These are phyloP conservation scores for Gymnopilus dilepis DNA, from an alignment of 768 basidiomycete species.

Conservation along the genomic window DNA sequence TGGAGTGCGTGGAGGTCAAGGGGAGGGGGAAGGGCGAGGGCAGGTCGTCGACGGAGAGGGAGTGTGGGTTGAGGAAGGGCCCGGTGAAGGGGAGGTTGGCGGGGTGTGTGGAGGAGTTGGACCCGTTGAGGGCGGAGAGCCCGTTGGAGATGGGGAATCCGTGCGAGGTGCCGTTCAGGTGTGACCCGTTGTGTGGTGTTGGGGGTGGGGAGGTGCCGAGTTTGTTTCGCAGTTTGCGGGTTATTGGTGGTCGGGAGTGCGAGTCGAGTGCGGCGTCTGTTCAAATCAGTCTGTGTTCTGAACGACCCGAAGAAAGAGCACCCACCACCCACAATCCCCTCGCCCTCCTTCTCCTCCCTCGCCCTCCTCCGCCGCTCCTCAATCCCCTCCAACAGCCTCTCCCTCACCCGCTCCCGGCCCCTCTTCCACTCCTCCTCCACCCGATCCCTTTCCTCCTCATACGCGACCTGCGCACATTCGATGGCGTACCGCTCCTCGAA, in stretches of 20 bases:
- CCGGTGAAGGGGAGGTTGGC: constrained; percentile 65
- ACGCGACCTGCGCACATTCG: constrained; percentile 70
- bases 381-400: constrained; percentile 81
- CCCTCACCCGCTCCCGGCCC: constrained; percentile 76
- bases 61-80: constrained; percentile 81
- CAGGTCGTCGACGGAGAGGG: constrained; percentile 84
- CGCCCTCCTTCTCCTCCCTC: constrained; percentile 88
- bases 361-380: constrained; percentile 81
- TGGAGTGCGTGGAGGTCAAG: constrained; percentile 32
- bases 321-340: constrained; percentile 75
- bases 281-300: not conserved
- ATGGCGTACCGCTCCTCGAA: constrained; percentile 73
- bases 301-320: constrained; percentile 16
- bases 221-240: constrained; percentile 85
- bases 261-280: constrained; percentile 76
- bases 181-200: constrained; percentile 58
- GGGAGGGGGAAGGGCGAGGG: constrained; percentile 83
- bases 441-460: constrained; percentile 76
- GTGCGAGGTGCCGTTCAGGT: constrained; percentile 15
- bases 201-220: constrained; percentile 79
- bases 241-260: constrained; percentile 79
- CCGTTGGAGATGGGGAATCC: constrained; percentile 22
- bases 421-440: constrained; percentile 86
- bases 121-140: constrained; percentile 14
- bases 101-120: constrained; percentile 40